phyloP scores from a whole-genome alignment of 2,329 filamentous ascomycete genomes.

The Coleophoma eucalyptorum region DNA sequence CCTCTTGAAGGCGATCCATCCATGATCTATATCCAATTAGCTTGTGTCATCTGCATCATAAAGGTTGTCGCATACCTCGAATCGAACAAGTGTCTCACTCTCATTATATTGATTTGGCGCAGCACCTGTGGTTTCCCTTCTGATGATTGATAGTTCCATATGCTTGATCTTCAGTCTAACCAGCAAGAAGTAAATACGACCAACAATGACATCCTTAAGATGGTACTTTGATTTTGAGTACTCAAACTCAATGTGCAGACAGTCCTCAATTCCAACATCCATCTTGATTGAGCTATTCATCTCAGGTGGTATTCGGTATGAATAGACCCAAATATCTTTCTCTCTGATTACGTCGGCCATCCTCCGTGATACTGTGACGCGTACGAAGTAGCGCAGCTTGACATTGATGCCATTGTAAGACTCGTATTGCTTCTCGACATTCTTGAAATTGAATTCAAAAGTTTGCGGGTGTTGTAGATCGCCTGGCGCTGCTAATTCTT shows the following conservation, averaged over 20 bases:
- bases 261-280: slow-evolving; percentile 99
- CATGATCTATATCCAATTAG: slow-evolving; percentile 70
- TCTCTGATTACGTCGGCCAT: slow-evolving; percentile 98
- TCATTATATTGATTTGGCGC: slow-evolving; percentile 99
- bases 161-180: slow-evolving; percentile 99
- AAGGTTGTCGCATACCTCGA: slow-evolving; percentile 60
- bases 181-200: slow-evolving; percentile 95
- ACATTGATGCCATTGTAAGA: slow-evolving; percentile 99
- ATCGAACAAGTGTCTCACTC: slow-evolving; percentile 94
- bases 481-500: slow-evolving; percentile 93
- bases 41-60: slow-evolving; percentile 1
- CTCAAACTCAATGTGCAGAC: slow-evolving; percentile 98
- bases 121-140: slow-evolving; percentile 91
- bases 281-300: slow-evolving; percentile 99
- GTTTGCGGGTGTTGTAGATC: slow-evolving; percentile 98
- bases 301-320: slow-evolving; percentile 95
- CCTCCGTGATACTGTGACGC: slow-evolving; percentile 90
- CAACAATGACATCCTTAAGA: slow-evolving; percentile 97
- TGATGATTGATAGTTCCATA: slow-evolving; percentile 98
- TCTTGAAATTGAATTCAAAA: slow-evolving; percentile 99
- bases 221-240: slow-evolving; percentile 99
- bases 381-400: slow-evolving; percentile 96
- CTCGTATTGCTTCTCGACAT: slow-evolving; percentile 99
- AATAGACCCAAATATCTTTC: slow-evolving; percentile 99
- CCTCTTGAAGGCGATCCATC: slow-evolving; percentile 90